Base-by-base conservation (phyloP, 805 yeast species). In the Vanderwaltozyma verrucispora region DNA sequence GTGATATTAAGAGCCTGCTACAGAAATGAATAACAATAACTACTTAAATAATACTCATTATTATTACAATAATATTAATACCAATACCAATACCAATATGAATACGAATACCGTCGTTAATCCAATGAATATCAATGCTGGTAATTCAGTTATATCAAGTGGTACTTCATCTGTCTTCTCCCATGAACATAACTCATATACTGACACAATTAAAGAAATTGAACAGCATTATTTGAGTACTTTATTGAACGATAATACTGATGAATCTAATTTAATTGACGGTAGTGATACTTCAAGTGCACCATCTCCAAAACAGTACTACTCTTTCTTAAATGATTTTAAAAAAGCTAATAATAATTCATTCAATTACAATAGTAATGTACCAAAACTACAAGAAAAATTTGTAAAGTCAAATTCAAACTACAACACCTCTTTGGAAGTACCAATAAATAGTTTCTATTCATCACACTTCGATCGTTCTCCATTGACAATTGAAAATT, bases 221-320 rank as follows among this genome's bases (percentile, higher is more conserved):
- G 62, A 57, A 38, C 57, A 53, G 19, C 54, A 57, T 40, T 57
- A 57, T 28, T 28, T 56, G 28, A 53, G 50, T 42, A 54, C 53
- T 16, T 35, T 57, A 36, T 35, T 56, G 32, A 45, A 43, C 25
- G 59, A 56, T 14, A 48, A 49, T 15, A 43, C 32, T 18, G 42
- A 30, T 27, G 14, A 23, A 14, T 14, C 11, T 15, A 17, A 25
- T 9, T 8, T 13, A 15, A 31, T 20, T 12, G 23, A 29, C 5
- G 32, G 28, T 7, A 30, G 33, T 17, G 26, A 30, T 30, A 10
- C 12, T 7, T 30, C 33, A n/a, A 18, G 31, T 15, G 31, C n/a
- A 17, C 6, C n/a, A 7, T 24, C 27, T 12, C 27, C 27, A 24
- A 24, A 24, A 13, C n/a, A 8, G 4, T 13, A 8, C n/a, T 24